Evolutionary conservation across 805 yeast genomes (phyloP).

Genomic region (Kodamaea leandrae): DNA sequence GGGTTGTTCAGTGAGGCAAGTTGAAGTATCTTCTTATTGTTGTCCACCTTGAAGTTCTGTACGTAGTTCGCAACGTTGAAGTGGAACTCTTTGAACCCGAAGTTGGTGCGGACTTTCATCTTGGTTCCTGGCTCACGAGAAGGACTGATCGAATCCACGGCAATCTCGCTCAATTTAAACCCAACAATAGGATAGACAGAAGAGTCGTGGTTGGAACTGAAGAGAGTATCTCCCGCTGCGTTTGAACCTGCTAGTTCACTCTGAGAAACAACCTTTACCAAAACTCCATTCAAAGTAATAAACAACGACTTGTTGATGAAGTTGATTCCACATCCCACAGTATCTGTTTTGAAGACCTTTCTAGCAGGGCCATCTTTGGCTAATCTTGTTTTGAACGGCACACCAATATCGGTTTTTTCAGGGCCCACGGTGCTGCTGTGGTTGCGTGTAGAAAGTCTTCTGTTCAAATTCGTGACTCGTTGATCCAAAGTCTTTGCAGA

Average conservation of each 20-base stretch:
- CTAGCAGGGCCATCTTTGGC: constrained; percentile 29
- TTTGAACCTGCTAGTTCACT: constrained; percentile 25
- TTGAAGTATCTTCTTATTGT: constrained; percentile 14
- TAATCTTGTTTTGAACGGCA: constrained; percentile 31
- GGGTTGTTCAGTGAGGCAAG: background rate
- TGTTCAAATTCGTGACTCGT: constrained; percentile 34
- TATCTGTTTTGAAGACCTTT: constrained; percentile 49
- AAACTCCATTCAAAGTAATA: constrained; percentile 77
- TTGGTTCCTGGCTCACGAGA: constrained; percentile 10
- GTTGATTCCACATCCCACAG: constrained; percentile 83
- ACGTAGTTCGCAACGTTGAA: constrained; percentile 61
- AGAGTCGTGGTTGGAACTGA: constrained; percentile 16
- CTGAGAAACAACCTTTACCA: constrained; percentile 24
- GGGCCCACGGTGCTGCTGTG: constrained; percentile 25
- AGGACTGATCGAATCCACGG: constrained; percentile 9
- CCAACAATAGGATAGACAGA: constrained; percentile 37
- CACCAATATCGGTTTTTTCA: constrained; percentile 36
- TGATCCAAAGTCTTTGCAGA: constrained; percentile 33
- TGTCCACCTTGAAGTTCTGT: constrained; percentile 38
- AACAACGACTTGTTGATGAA: constrained; percentile 62
- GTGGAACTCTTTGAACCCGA: constrained; percentile 54
- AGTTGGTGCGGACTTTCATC: constrained; percentile 46
- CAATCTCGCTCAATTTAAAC: constrained; percentile 25
- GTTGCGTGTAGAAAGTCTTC: constrained; percentile 34
- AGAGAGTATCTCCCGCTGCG: constrained; percentile 13